These are phyloP conservation scores for Scenedesmus sp. DNA, from an alignment of 163 green algal genomes.

Conservation along the genomic window DNA sequence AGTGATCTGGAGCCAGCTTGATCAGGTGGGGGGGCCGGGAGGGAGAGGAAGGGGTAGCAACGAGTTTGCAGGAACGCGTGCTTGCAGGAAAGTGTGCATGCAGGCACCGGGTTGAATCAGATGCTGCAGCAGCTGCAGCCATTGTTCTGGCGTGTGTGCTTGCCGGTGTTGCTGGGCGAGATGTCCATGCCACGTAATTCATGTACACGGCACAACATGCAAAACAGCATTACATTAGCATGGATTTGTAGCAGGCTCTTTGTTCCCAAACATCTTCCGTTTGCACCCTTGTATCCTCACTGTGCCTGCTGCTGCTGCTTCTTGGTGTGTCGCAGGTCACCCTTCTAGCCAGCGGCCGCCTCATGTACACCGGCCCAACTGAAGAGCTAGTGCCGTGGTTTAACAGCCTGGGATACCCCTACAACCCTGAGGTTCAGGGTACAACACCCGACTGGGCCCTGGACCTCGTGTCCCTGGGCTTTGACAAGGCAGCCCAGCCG, in stretches of 20 bases:
- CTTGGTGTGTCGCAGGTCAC: slow-evolving; percentile 51
- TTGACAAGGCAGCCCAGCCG: slow-evolving; percentile 51
- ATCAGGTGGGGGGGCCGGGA: slow-evolving; percentile 53
- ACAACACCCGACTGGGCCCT: slow-evolving; percentile 73
- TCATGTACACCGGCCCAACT: slow-evolving; percentile 68
- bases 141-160: neutral
- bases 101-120: no score
- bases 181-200: no score
- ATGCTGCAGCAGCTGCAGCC: neutral
- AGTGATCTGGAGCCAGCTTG: slow-evolving; percentile 74
- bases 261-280: no score
- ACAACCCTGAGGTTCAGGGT: slow-evolving; percentile 57
- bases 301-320: neutral
- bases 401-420: slow-evolving; percentile 62
- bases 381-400: slow-evolving; percentile 66
- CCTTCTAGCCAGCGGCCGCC: slow-evolving; percentile 65
- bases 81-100: neutral
- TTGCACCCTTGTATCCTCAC: neutral
- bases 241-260: no score
- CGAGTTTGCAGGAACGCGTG: neutral
- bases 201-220: no score
- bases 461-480: slow-evolving; percentile 74
- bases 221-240: no score
- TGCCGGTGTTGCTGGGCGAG: neutral
- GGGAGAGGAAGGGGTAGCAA: neutral